Conservation (phyloP, 306 rosid genomes). For the Begonia peltatifolia region DNA sequence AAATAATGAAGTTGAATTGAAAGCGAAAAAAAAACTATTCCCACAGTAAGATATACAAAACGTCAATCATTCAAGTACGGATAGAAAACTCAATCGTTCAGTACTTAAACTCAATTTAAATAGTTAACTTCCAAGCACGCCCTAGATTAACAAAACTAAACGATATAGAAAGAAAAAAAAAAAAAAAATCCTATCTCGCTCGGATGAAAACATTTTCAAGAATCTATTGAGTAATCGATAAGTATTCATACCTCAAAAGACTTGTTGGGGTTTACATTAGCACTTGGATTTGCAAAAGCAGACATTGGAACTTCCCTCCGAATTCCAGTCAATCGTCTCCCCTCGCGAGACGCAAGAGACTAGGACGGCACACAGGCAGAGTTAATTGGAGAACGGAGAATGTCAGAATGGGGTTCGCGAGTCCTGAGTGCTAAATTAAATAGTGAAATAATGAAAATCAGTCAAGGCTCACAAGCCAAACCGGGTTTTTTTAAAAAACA, state of each 20-base stretch:
- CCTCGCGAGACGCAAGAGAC: too few species aligned
- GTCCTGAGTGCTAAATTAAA: too few species aligned
- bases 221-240: not conserved
- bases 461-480: too few species aligned
- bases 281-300: constrained; percentile 21
- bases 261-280: constrained; percentile 30
- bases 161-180: not conserved
- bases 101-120: not conserved
- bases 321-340: constrained; percentile 1
- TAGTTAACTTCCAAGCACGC: not conserved
- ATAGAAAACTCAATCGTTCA: not conserved
- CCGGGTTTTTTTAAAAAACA: too few species aligned
- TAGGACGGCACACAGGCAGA: too few species aligned
- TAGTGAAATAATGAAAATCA: too few species aligned
- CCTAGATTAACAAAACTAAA: not conserved
- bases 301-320: constrained; percentile 17
- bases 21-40: not conserved
- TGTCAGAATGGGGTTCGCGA: too few species aligned
- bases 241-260: constrained; percentile 38
- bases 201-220: not conserved
- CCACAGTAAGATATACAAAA: not conserved
- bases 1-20: not conserved
- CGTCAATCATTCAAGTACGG: not conserved
- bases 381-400: too few species aligned
- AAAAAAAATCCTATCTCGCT: not conserved